phyloP scores from a whole-genome alignment of 148 eudicot genomes.

The Silene latifolia region DNA sequence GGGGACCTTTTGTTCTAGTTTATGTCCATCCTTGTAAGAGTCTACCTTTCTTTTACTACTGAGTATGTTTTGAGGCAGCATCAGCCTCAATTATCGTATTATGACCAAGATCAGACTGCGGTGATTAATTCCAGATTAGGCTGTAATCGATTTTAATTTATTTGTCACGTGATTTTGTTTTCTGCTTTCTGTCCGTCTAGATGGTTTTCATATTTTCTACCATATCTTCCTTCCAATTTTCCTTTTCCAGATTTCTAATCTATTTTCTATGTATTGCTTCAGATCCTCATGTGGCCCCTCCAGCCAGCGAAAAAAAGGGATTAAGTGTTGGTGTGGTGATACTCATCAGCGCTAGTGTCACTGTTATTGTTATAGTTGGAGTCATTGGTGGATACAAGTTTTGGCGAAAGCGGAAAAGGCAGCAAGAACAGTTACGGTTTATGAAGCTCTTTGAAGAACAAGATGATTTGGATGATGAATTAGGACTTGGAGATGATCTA shows the following conservation, averaged over 20 bases:
- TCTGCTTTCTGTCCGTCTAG: too few species aligned
- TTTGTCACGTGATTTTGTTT: background rate
- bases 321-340: constrained; percentile 35
- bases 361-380: constrained; percentile 36
- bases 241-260: background rate
- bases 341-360: constrained; percentile 34
- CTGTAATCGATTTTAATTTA: background rate
- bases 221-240: too few species aligned
- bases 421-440: constrained; percentile 82
- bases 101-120: background rate
- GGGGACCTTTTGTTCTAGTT: too few species aligned
- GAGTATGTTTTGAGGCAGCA: too few species aligned
- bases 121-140: background rate
- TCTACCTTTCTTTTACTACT: too few species aligned
- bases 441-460: constrained; percentile 76
- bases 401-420: constrained; percentile 70
- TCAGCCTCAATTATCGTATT: background rate
- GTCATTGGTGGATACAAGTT: constrained; percentile 47
- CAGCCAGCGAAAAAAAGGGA: constrained; percentile 28
- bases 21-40: too few species aligned
- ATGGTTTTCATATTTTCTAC: too few species aligned
- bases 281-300: constrained; percentile 34
- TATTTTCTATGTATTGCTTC: constrained; percentile 12
- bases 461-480: constrained; percentile 76
- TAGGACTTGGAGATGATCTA: constrained; percentile 51